Base-by-base conservation (phyloP, 2,329 filamentous ascomycete species). In the Aspergillus novofumigatus region DNA sequence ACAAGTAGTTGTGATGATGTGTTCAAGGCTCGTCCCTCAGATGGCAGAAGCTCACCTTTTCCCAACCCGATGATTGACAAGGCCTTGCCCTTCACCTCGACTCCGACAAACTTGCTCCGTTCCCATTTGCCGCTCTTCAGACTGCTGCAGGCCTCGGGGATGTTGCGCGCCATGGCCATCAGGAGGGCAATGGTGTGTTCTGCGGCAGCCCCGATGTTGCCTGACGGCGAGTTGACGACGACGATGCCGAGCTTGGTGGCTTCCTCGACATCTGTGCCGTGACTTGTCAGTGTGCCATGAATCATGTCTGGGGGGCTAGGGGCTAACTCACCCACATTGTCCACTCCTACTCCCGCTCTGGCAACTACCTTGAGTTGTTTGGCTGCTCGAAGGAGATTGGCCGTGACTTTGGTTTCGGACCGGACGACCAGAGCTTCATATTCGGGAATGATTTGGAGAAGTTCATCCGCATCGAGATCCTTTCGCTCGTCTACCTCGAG, bases 391-490 rank as follows among this genome's bases (percentile, higher is more conserved):
- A 93, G 80, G 0, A 93, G 80, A 2, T 81, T 77, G 0, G 87
- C 81, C 0, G 87, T 92, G 58, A 93, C 89, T 68, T 92, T 89
- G 1, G 90, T 93, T 74, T 92, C 90, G 41, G 89, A 92, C 2
- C 90, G 86, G 44, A 93, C 86, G 59, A 93, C 89, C 52, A 93
- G 80, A 21, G 87, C 90, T 50, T 92, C 84, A 71, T 92, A 92
- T 23, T 81, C 77, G 0, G 85, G 83, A 56, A 93, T 91, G 57
- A 87, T 80, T n/a, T 76, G 63, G 45, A 86, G 73, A 21, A 93
- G 80, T 62, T 91, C 83, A 1, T 85, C 79, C 0, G 87, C 73
- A 3, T 80, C 81, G 17, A 92, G 75, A 1, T 82, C 83, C 51
- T 83, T 83, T 53, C 82, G 83, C 61, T 86, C 84, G 68, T 93